phyloP scores from a whole-genome alignment of 257 asterid genomes.

The Jacaranda copaia region DNA sequence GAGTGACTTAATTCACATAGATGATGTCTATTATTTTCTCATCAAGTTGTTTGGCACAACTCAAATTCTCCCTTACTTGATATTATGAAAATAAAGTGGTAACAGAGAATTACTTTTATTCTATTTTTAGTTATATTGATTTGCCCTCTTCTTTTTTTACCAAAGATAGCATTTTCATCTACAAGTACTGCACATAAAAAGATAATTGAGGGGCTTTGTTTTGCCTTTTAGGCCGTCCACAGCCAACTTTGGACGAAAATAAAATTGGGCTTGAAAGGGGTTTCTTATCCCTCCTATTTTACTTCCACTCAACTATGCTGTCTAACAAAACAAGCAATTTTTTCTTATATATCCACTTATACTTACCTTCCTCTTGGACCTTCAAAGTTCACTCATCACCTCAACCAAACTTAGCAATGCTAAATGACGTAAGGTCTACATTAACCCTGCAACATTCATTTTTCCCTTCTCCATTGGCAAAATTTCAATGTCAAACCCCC shows the following conservation, averaged over 20 bases:
- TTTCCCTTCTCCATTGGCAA: neutral
- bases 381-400: too few relatives aligned
- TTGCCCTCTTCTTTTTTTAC: neutral
- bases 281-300: slow-evolving; percentile 1
- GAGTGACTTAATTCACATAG: neutral
- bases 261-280: neutral
- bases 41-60: neutral
- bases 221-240: neutral
- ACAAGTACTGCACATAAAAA: neutral
- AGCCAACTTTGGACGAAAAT: neutral
- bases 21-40: neutral
- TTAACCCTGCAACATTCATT: neutral
- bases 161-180: neutral
- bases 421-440: neutral
- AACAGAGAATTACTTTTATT: neutral
- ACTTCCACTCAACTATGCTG: neutral
- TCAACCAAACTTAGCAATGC: neutral
- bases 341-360: too few relatives aligned
- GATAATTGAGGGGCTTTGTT: too few relatives aligned
- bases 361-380: too few relatives aligned
- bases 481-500: slow-evolving; percentile 21
- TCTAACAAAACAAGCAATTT: neutral
- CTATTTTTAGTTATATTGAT: neutral
- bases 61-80: neutral
- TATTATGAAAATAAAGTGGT: neutral